These are phyloP conservation scores for Neurospora sublineolata DNA, from an alignment of 495 filamentous ascomycete genomes.

Conservation along the genomic window DNA sequence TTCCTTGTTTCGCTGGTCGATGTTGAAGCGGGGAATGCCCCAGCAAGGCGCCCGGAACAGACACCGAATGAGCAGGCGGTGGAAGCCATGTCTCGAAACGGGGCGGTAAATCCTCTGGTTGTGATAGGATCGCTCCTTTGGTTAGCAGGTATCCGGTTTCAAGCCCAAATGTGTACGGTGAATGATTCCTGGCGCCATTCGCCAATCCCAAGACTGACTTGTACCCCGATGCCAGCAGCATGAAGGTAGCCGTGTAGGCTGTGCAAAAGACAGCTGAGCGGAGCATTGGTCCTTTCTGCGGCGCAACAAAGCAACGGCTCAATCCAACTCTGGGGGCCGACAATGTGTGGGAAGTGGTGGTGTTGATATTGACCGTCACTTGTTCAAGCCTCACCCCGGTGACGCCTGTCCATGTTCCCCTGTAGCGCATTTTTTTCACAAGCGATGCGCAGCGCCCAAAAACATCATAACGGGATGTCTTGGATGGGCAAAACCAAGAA, in stretches of 20 bases:
- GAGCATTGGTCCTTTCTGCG: not conserved
- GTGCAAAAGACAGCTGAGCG: not conserved
- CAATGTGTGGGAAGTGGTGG: not conserved
- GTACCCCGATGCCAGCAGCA: not conserved
- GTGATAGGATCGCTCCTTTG: not conserved
- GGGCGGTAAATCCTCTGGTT: not conserved
- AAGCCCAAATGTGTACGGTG: not conserved
- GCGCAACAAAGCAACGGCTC: not conserved
- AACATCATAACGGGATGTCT: not conserved
- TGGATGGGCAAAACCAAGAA: not conserved
- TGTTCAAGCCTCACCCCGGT: not conserved
- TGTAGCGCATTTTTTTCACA: not conserved
- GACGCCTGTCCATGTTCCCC: not conserved
- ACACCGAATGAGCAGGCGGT: not conserved
- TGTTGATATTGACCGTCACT: not conserved
- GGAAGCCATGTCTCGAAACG: not conserved
- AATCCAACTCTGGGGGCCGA: not conserved
- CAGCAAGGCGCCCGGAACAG: not conserved
- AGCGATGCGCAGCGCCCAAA: not conserved
- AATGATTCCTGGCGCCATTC: not conserved
- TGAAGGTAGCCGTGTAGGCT: not conserved
- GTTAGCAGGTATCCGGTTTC: not conserved
- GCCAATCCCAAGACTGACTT: not conserved
- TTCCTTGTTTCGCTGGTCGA: not conserved
- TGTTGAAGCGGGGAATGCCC: not conserved